phyloP scores from a whole-genome alignment of 2,329 filamentous ascomycete genomes.

The Aspergillus caelatus region DNA sequence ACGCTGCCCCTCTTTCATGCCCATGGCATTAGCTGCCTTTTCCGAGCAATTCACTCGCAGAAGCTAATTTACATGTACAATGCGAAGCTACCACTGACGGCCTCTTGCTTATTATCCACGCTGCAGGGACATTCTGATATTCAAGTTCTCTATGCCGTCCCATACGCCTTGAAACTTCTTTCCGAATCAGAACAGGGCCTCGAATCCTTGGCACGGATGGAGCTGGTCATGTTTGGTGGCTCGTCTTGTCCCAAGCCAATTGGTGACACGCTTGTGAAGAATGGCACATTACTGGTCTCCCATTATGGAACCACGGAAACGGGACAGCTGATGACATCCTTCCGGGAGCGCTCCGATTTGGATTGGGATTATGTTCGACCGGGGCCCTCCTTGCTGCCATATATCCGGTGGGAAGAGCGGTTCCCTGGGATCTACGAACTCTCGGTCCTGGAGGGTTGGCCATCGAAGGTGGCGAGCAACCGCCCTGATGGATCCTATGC shows the following conservation, averaged over 20 bases:
- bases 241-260: slow-evolving; percentile 62
- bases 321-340: slow-evolving; percentile 64
- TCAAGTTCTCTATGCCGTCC: slow-evolving; percentile 64
- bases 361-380: slow-evolving; percentile 64
- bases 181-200: slow-evolving; percentile 61
- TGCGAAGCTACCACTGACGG: slow-evolving; percentile 58
- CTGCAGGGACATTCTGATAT: slow-evolving; percentile 46
- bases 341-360: slow-evolving; percentile 55
- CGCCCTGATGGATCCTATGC: slow-evolving; percentile 51
- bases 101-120: slow-evolving; percentile 48
- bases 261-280: slow-evolving; percentile 55
- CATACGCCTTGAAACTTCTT: slow-evolving; percentile 66
- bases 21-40: slow-evolving; percentile 60
- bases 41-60: slow-evolving; percentile 54
- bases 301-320: slow-evolving; percentile 66
- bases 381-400: slow-evolving; percentile 43
- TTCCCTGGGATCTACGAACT: slow-evolving; percentile 41
- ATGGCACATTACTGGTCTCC: slow-evolving; percentile 58
- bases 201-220: slow-evolving; percentile 46
- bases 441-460: slow-evolving; percentile 38
- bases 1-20: slow-evolving; percentile 63
- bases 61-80: slow-evolving; percentile 59
- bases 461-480: slow-evolving; percentile 47
- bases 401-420: slow-evolving; percentile 43
- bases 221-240: slow-evolving; percentile 61